These are phyloP conservation scores for Eruca vesicaria DNA, from an alignment of 441 rosid genomes.

Conservation along the genomic window DNA sequence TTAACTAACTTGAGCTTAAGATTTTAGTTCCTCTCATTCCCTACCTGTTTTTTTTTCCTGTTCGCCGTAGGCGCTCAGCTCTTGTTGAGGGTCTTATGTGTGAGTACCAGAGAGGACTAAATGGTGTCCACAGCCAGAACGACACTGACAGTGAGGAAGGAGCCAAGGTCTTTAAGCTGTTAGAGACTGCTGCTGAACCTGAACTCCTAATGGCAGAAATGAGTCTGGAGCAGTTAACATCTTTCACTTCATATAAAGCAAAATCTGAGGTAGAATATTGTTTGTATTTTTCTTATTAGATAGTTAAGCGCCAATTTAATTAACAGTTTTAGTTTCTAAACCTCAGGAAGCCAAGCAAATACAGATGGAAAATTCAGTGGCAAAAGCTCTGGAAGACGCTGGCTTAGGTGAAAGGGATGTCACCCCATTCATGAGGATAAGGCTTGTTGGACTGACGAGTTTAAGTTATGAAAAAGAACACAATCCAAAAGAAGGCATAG, in stretches of 20 bases:
- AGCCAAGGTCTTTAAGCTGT: constrained; percentile 68
- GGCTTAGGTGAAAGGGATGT: constrained; percentile 79
- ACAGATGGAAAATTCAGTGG: constrained; percentile 63
- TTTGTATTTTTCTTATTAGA: constrained; percentile 15
- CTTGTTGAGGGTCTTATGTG: constrained; percentile 69
- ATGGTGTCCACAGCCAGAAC: constrained; percentile 42
- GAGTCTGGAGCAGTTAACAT: constrained; percentile 80
- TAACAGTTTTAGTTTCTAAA: constrained; percentile 21
- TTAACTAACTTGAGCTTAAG: neutral
- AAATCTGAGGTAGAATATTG: constrained; percentile 64
- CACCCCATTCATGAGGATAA: constrained; percentile 81
- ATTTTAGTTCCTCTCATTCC: neutral
- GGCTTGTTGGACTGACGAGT: constrained; percentile 73
- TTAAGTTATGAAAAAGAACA: constrained; percentile 37
- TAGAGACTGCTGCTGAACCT: constrained; percentile 88
- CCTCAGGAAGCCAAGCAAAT: constrained; percentile 59
- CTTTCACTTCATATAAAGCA: constrained; percentile 66
- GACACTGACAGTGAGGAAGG: constrained; percentile 87
- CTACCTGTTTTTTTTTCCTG: neutral
- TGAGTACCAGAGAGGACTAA: constrained; percentile 54
- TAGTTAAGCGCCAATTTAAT: neutral
- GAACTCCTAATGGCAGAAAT: constrained; percentile 96
- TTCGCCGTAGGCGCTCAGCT: constrained; percentile 53
- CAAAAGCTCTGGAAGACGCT: constrained; percentile 69
- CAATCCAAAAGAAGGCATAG: constrained; percentile 44